A percentile compares a stretch with the other conserved stretches of the same genome.
Conservation (phyloP, 2,329 filamentous ascomycete species). For the Elsinoe fawcettii region DNA sequence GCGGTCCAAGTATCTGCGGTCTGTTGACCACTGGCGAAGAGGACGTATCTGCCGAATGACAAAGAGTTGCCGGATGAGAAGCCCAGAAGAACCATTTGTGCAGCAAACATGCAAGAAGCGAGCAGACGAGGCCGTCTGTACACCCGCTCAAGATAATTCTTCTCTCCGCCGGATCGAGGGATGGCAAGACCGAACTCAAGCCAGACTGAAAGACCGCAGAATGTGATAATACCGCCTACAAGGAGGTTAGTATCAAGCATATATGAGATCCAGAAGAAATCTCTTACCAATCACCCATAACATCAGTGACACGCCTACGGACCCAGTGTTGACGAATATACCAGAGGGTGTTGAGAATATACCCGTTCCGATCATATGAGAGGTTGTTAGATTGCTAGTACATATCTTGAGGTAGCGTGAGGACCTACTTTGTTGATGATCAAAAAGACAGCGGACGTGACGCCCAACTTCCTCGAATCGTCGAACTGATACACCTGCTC, state of each 20-base stretch:
- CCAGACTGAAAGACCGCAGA: constrained; percentile 41
- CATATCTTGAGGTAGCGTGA: not conserved
- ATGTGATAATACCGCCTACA: constrained; percentile 10
- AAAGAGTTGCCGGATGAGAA: constrained; percentile 32
- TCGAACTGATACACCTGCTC: constrained; percentile 6
- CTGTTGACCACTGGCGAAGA: constrained; percentile 15
- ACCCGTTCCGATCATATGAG: constrained; percentile 25
- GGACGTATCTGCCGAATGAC: constrained; percentile 15
- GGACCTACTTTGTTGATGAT: constrained; percentile 55
- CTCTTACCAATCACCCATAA: constrained; percentile 51
- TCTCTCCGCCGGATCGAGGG: constrained; percentile 57
- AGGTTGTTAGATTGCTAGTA: not conserved
- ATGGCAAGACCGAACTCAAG: constrained; percentile 59
- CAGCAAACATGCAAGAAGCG: constrained; percentile 51
- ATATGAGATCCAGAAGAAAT: not conserved
- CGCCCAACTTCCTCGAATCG: constrained; percentile 17
- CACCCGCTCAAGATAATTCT: constrained; percentile 60
- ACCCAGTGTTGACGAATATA: constrained; percentile 45
- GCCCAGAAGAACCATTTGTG: constrained; percentile 54
- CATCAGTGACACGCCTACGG: constrained; percentile 54
- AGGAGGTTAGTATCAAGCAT: not conserved
- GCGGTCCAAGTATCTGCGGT: constrained; percentile 8
- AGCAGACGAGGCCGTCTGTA: constrained; percentile 55
- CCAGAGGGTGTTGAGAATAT: constrained; percentile 32
- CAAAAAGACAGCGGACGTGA: constrained; percentile 49